A percentile compares a stretch with the other conserved stretches of the same genome.
Evolutionary conservation across 495 filamentous ascomycete genomes (phyloP).

Genomic region (Neurospora sp.): DNA sequence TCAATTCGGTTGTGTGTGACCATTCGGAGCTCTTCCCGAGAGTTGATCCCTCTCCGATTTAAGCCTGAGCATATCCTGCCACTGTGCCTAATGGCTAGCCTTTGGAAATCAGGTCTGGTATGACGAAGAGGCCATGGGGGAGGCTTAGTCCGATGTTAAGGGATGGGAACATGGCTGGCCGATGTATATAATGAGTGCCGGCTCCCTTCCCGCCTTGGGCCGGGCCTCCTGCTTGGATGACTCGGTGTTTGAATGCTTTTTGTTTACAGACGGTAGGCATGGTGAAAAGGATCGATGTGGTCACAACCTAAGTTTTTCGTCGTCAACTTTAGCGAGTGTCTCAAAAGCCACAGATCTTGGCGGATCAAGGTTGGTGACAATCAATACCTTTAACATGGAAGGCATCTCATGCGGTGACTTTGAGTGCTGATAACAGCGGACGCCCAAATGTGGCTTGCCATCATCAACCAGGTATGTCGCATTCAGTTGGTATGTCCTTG

Average conservation of each 20-base stretch:
- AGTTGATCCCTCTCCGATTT: not conserved
- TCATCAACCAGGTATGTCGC: not conserved
- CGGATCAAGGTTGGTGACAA: not conserved
- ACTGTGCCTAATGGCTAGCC: not conserved
- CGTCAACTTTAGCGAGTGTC: not conserved
- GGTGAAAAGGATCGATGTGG: not conserved
- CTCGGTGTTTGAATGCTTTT: not conserved
- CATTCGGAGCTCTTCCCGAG: not conserved
- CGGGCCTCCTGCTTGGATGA: not conserved
- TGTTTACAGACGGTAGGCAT: not conserved
- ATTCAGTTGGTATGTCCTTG: not conserved
- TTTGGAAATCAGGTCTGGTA: not conserved
- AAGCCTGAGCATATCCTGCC: not conserved
- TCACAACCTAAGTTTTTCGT: not conserved
- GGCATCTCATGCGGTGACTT: rapidly evolving
- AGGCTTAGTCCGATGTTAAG: not conserved
- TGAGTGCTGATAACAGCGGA: not conserved
- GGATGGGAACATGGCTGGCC: not conserved
- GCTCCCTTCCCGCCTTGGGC: not conserved
- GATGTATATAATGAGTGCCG: not conserved
- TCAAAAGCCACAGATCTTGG: not conserved
- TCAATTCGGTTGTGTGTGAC: not conserved
- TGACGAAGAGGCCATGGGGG: not conserved
- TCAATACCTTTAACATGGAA: not conserved
- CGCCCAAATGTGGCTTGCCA: not conserved